Conservation (phyloP, 129 eudicot genomes). For the Cynara cardunculus region DNA sequence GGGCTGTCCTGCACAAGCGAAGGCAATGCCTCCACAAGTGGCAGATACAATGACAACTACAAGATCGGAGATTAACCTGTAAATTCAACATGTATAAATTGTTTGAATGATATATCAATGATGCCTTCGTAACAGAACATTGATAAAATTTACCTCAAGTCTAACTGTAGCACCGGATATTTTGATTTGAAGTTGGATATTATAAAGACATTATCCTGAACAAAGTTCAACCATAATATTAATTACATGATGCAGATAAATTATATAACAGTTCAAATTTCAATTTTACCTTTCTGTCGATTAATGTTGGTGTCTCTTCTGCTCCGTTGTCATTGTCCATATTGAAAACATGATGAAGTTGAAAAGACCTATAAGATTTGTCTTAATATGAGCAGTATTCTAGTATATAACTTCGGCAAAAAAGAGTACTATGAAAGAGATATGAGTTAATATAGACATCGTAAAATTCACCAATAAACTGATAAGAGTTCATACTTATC, state of each 20-base stretch:
- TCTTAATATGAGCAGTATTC: conserved; percentile 12
- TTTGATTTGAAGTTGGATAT: conserved; percentile 94
- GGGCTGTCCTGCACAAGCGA: conserved; percentile 99
- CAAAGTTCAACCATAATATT: conserved; percentile 8
- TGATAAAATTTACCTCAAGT: conserved; percentile 57
- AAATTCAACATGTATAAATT: conserved; percentile 20
- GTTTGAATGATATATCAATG: background rate
- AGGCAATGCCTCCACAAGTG: conserved; percentile 98
- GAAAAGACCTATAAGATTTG: conserved; percentile 56
- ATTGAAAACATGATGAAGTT: conserved; percentile 91
- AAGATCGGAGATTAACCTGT: conserved; percentile 92
- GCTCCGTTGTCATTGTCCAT: conserved; percentile 90
- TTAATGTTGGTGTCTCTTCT: conserved; percentile 90
- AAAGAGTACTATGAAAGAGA: background rate
- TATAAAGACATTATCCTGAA: conserved; percentile 93
- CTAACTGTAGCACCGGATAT: conserved; percentile 91
- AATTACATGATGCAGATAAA: background rate
- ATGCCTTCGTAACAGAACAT: conserved; percentile 9
- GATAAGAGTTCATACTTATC: conserved; percentile 63
- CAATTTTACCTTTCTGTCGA: conserved; percentile 76
- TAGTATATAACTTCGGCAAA: background rate
- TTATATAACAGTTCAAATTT: background rate
- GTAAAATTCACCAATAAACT: background rate
- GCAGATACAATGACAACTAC: conserved; percentile 99
- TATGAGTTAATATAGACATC: conserved; percentile 2